phyloP scores from a whole-genome alignment of 2,329 filamentous ascomycete genomes.

The Xylaria sp. region DNA sequence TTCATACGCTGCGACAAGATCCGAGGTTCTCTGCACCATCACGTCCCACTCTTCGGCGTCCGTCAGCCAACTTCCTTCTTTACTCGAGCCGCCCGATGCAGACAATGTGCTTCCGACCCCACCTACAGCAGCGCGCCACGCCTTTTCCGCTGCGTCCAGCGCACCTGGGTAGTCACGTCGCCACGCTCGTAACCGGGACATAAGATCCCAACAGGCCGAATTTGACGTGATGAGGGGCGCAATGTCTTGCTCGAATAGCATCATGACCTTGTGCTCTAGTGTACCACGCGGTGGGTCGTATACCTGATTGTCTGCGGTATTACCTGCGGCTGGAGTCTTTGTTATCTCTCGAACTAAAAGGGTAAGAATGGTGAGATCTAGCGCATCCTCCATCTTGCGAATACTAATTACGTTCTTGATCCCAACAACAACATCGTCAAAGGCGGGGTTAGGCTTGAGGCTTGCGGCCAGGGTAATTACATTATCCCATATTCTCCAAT shows the following conservation, averaged over 20 bases:
- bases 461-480: conserved; percentile 87
- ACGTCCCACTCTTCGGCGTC: conserved; percentile 74
- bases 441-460: conserved; percentile 74
- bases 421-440: conserved; percentile 79
- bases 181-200: conserved; percentile 79
- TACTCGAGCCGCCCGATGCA: conserved; percentile 51
- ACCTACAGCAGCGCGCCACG: conserved; percentile 79
- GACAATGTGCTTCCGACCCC: conserved; percentile 61
- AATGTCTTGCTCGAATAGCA: conserved; percentile 78
- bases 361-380: conserved; percentile 79
- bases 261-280: conserved; percentile 70
- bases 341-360: conserved; percentile 77
- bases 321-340: conserved; percentile 47
- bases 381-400: conserved; percentile 78
- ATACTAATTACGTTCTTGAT: conserved; percentile 81
- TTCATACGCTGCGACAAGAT: conserved; percentile 85
- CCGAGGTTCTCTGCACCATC: conserved; percentile 81
- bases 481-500: conserved; percentile 97
- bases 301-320: conserved; percentile 47
- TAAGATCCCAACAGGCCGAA: conserved; percentile 79
- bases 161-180: conserved; percentile 75
- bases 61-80: conserved; percentile 61
- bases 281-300: conserved; percentile 67
- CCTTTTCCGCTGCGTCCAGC: conserved; percentile 87
- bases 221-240: conserved; percentile 86